Conservation (phyloP, 306 rosid species). For the Quercus glauca region DNA sequence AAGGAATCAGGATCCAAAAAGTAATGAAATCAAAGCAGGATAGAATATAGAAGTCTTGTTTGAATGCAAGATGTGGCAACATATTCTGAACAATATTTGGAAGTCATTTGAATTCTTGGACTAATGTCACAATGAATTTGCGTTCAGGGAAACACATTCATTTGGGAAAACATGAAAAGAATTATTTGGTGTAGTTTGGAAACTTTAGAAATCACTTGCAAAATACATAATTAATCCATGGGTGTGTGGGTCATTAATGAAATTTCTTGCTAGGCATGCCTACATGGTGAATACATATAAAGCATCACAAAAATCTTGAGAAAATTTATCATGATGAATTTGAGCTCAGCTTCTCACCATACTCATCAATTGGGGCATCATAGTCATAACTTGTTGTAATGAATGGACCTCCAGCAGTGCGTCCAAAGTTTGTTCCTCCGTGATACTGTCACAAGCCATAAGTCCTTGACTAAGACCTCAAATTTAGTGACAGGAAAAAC, state of each 20-base stretch:
- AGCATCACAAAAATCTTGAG: slow-evolving; percentile 6
- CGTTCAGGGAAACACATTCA: background rate
- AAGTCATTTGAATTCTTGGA: background rate
- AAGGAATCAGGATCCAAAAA: background rate
- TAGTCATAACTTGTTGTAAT: slow-evolving; percentile 90
- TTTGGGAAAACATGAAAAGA: background rate
- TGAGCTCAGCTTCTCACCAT: slow-evolving; percentile 53
- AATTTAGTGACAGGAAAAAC: slow-evolving; percentile 7
- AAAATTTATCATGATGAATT: background rate
- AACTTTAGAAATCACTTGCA: background rate
- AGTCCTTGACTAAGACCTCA: slow-evolving; percentile 14
- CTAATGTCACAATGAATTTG: background rate
- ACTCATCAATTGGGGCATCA: slow-evolving; percentile 96
- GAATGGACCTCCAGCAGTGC: slow-evolving; percentile 98
- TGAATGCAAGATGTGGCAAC: background rate
- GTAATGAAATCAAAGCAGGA: background rate
- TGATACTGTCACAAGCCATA: slow-evolving; percentile 64
- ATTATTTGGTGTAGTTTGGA: background rate
- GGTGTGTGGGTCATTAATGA: background rate
- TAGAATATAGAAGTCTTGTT: background rate
- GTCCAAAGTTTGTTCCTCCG: slow-evolving; percentile 98
- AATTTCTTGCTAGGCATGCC: background rate
- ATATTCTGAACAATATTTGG: background rate
- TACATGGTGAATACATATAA: background rate
- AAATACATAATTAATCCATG: background rate